Conservation (phyloP, 176 grass and related monocot genomes). For the Thalia dealbata region DNA sequence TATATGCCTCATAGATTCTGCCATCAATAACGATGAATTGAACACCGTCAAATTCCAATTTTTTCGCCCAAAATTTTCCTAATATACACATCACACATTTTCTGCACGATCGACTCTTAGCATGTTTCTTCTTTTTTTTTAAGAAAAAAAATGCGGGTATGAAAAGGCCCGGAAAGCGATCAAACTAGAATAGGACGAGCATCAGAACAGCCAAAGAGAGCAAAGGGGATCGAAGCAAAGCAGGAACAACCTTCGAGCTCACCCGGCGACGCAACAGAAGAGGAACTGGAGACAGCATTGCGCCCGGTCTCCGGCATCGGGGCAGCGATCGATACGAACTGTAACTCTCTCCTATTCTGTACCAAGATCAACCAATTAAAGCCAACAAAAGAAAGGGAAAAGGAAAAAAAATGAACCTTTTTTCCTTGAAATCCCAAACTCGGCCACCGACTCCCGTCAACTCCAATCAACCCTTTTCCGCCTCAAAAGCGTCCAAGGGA, state of each 20-base stretch:
- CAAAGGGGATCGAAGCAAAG: not conserved
- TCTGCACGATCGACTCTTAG: not conserved
- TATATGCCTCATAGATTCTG: conserved; percentile 27
- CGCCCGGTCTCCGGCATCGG: not conserved
- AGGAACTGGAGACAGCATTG: not conserved
- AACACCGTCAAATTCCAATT: conserved; percentile 5
- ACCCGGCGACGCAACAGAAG: not conserved
- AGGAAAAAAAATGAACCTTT: not conserved
- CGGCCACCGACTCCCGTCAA: not conserved
- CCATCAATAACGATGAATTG: not conserved
- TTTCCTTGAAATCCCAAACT: not conserved
- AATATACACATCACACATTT: not conserved
- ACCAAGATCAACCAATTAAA: not conserved
- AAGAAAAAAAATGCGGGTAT: too few species aligned
- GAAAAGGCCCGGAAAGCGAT: too few species aligned
- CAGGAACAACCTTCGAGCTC: not conserved
- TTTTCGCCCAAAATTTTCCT: not conserved
- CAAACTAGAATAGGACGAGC: not conserved
- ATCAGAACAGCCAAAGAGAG: not conserved
- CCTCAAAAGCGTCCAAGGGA: not conserved
- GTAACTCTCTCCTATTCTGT: not conserved
- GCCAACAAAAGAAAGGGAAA: too few species aligned
- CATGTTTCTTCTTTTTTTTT: too few species aligned
- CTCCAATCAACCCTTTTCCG: not conserved
- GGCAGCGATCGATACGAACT: not conserved